These are phyloP conservation scores for Parafenestella ontariensis DNA, from an alignment of 2,329 filamentous ascomycete species.

Conservation along the genomic window DNA sequence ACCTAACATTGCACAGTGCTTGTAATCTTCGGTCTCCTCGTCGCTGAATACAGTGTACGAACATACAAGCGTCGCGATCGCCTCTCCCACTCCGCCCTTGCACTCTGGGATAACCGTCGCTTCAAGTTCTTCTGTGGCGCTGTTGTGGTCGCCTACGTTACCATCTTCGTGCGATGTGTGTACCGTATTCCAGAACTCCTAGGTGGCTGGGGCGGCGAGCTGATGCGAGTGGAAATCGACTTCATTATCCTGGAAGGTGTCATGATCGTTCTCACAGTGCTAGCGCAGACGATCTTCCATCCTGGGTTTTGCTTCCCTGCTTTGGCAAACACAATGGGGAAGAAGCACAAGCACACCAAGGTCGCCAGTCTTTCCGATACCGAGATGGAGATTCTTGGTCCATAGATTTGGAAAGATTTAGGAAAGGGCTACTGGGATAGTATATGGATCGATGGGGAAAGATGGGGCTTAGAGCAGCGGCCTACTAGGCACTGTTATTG, in stretches of 20 bases:
- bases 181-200: slow-evolving; percentile 57
- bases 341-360: slow-evolving; percentile 6
- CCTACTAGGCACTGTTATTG: no score
- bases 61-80: slow-evolving; percentile 24
- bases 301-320: slow-evolving; percentile 46
- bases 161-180: slow-evolving; percentile 55
- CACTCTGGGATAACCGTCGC: slow-evolving; percentile 13
- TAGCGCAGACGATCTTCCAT: slow-evolving; percentile 55
- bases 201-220: slow-evolving; percentile 50
- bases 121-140: slow-evolving; percentile 33
- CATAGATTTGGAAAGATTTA: no score
- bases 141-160: slow-evolving; percentile 49
- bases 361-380: slow-evolving; percentile 1
- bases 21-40: slow-evolving; percentile 55
- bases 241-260: slow-evolving; percentile 60
- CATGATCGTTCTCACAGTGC: slow-evolving; percentile 56
- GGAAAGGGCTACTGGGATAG: background rate
- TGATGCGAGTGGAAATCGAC: slow-evolving; percentile 56
- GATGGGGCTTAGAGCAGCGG: no score
- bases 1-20: slow-evolving; percentile 33
- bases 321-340: slow-evolving; percentile 17
- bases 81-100: slow-evolving; percentile 15
- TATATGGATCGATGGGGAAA: no score
- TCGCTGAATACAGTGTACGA: slow-evolving; percentile 42
- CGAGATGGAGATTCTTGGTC: slow-evolving; percentile 12